These are phyloP conservation scores for Phlebiopsis flavidoalba DNA, from an alignment of 768 basidiomycete species.

Conservation along the genomic window DNA sequence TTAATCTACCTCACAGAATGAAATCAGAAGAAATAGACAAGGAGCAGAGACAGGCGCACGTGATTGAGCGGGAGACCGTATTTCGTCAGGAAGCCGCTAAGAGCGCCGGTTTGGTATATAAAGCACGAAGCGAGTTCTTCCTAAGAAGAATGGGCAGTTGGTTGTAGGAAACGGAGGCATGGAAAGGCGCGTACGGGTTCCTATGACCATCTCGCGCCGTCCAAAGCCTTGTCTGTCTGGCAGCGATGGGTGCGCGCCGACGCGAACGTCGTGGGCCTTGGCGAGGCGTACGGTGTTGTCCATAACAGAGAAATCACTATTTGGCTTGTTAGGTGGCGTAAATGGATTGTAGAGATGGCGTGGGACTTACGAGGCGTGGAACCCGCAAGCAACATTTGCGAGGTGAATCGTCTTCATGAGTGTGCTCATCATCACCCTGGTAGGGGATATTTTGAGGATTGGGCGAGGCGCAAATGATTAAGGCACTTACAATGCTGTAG, in stretches of 20 bases:
- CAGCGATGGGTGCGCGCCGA: conserved; percentile 67
- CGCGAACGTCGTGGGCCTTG: conserved; percentile 46
- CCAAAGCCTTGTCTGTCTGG: conserved; percentile 65
- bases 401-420: conserved; percentile 32
- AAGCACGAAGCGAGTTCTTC: conserved; percentile 54
- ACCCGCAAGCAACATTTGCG: conserved; percentile 57
- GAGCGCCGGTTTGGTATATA: conserved; percentile 64
- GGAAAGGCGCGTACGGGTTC: conserved; percentile 37
- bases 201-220: conserved; percentile 57
- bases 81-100: conserved; percentile 51
- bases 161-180: neutral
- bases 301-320: conserved; percentile 65
- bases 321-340: neutral
- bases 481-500: conserved; percentile 20
- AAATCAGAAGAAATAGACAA: neutral
- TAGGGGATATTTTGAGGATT: neutral
- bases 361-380: conserved; percentile 50
- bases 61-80: conserved; percentile 53
- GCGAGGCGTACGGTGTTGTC: conserved; percentile 54
- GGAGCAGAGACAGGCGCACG: conserved; percentile 26
- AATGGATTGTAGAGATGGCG: neutral
- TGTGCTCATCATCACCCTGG: conserved; percentile 25
- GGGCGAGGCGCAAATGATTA: neutral
- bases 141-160: too few relatives aligned
- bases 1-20: conserved; percentile 37